phyloP scores from a whole-genome alignment of 257 asterid genomes.

The Ballota nigra region DNA sequence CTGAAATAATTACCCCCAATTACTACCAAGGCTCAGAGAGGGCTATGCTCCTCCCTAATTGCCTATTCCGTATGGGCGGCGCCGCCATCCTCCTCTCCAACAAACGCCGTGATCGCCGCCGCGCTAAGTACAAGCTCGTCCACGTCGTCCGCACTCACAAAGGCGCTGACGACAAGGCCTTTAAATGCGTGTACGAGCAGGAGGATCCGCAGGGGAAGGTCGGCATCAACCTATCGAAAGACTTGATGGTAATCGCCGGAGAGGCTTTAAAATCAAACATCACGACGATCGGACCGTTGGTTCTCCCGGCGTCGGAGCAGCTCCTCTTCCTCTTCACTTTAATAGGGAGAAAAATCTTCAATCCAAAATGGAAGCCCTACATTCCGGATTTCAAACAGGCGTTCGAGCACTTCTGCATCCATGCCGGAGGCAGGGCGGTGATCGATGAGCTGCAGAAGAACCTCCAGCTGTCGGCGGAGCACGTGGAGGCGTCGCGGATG shows the following conservation, averaged over 20 bases:
- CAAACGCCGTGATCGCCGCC: slow-evolving; percentile 49
- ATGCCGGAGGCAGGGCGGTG: slow-evolving; percentile 87
- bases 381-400: slow-evolving; percentile 87
- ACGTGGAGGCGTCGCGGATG: slow-evolving; percentile 93
- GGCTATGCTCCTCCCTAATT: slow-evolving; percentile 90
- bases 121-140: slow-evolving; percentile 64
- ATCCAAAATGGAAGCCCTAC: slow-evolving; percentile 82
- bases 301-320: slow-evolving; percentile 83
- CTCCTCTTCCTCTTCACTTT: slow-evolving; percentile 71
- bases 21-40: slow-evolving; percentile 79
- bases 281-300: slow-evolving; percentile 80
- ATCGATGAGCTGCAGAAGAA: slow-evolving; percentile 90
- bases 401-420: slow-evolving; percentile 82
- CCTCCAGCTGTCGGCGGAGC: slow-evolving; percentile 77
- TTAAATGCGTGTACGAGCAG: slow-evolving; percentile 67
- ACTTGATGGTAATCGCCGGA: slow-evolving; percentile 84
- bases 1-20: slow-evolving; percentile 79
- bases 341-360: slow-evolving; percentile 73
- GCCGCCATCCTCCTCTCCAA: slow-evolving; percentile 77
- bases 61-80: slow-evolving; percentile 81
- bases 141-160: slow-evolving; percentile 90
- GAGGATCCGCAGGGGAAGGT: slow-evolving; percentile 79
- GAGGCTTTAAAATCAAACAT: slow-evolving; percentile 85
- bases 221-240: slow-evolving; percentile 74
- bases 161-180: slow-evolving; percentile 83